Conservation (phyloP, 2,329 filamentous ascomycete species). For the Colletotrichum sp. region DNA sequence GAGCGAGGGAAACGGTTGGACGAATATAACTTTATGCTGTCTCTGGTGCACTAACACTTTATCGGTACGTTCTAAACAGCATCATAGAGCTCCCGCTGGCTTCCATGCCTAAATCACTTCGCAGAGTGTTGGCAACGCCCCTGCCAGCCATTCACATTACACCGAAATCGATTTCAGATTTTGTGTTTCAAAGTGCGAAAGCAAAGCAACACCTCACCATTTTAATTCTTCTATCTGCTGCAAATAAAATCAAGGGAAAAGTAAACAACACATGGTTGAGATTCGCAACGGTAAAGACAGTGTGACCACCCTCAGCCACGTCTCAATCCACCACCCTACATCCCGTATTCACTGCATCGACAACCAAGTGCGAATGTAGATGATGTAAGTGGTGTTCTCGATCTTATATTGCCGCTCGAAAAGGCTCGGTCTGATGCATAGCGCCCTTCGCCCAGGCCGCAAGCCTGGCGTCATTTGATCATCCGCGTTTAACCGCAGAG, state of each 20-base stretch:
- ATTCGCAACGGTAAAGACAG: not conserved
- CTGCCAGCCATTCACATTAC: not conserved
- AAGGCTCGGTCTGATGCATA: accelerated
- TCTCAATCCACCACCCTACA: not conserved
- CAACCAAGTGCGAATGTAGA: accelerated
- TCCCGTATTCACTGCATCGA: not conserved
- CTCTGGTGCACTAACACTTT: not conserved
- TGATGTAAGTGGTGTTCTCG: not conserved
- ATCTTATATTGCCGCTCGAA: not conserved
- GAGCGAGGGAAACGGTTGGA: not conserved
- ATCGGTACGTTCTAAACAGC: not conserved
- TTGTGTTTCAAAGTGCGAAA: not conserved
- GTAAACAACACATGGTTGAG: not conserved
- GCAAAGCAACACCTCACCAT: not conserved
- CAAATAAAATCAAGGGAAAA: not conserved
- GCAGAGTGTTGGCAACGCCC: not conserved
- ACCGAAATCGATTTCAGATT: not conserved
- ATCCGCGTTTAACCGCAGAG: not conserved
- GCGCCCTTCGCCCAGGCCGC: not conserved
- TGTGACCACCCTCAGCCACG: not conserved
- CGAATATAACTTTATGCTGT: not conserved
- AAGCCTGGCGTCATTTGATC: not conserved
- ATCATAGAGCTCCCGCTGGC: not conserved
- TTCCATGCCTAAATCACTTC: not conserved
- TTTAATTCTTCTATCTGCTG: not conserved